A percentile compares a stretch with the other conserved stretches of the same genome.
Evolutionary conservation across 2,329 filamentous ascomycete species (phyloP).

Genomic region (Penicillium hordei): DNA sequence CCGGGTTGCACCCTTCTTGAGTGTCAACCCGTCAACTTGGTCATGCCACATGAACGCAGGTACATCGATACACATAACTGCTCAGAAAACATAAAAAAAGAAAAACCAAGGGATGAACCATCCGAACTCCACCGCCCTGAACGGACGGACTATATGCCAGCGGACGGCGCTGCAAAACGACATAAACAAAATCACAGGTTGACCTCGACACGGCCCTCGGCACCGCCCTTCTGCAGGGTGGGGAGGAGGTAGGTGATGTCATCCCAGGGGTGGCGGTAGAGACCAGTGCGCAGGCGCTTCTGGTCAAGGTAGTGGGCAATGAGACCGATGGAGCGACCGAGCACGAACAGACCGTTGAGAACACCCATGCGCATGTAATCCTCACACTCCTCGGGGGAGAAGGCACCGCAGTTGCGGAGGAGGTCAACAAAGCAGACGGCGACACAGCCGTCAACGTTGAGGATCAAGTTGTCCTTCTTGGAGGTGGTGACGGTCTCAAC

Average conservation of each 20-base stretch:
- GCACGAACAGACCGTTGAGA: slow-evolving; percentile 97
- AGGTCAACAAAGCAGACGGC: slow-evolving; percentile 99
- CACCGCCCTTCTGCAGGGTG: slow-evolving; percentile 69
- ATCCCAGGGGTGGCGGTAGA: slow-evolving; percentile 99
- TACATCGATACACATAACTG: slow-evolving; percentile 32
- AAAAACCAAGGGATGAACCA: slow-evolving; percentile 33
- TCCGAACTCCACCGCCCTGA: slow-evolving; percentile 40
- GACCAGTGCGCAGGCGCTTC: slow-evolving; percentile 96
- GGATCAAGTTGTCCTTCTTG: slow-evolving; percentile 99
- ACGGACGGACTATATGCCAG: slow-evolving; percentile 37
- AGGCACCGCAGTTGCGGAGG: slow-evolving; percentile 95
- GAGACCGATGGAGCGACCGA: slow-evolving; percentile 94
- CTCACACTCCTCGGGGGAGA: slow-evolving; percentile 93
- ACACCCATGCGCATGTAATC: slow-evolving; percentile 99
- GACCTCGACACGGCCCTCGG: slow-evolving; percentile 87
- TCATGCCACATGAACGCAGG: slow-evolving; percentile 35
- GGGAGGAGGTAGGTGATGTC: slow-evolving; percentile 95
- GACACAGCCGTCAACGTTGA: slow-evolving; percentile 97
- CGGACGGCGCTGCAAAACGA: slow-evolving; percentile 31
- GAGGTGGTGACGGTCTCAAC: slow-evolving; percentile 98
- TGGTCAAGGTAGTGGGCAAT: slow-evolving; percentile 99
- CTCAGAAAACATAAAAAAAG: slow-evolving; percentile 24
- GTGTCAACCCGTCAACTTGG: slow-evolving; percentile 31
- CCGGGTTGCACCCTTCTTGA: slow-evolving; percentile 24
- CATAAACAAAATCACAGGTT: slow-evolving; percentile 58